These are phyloP conservation scores for Ophidiomyces ophidiicola DNA, from an alignment of 2,329 filamentous ascomycete genomes.

Conservation along the genomic window DNA sequence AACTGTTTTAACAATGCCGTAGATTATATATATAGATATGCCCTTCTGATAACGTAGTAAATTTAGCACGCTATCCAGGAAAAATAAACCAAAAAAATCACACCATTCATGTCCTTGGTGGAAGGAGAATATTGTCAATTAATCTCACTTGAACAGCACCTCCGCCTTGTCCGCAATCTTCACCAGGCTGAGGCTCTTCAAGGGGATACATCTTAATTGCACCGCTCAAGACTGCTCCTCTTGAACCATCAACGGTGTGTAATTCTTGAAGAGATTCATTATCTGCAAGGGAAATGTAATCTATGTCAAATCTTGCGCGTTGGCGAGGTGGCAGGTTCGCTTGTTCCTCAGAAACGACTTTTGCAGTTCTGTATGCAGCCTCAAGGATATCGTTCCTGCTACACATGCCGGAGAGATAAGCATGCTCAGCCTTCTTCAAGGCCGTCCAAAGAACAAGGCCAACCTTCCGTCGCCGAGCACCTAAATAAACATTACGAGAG, in stretches of 20 bases:
- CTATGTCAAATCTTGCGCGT: conserved; percentile 65
- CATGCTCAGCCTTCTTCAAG: conserved; percentile 56
- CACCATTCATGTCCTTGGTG: conserved; percentile 21
- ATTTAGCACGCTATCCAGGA: too few species aligned
- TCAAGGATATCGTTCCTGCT: conserved; percentile 57
- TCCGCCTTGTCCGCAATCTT: conserved; percentile 59
- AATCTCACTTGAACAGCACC: conserved; percentile 67
- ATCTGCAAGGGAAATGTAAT: conserved; percentile 86
- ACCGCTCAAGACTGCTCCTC: conserved; percentile 75
- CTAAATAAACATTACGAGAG: conserved; percentile 87
- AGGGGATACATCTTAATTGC: conserved; percentile 82
- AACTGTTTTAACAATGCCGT: too few species aligned
- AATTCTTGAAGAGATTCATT: conserved; percentile 73
- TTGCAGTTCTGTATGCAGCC: conserved; percentile 52
- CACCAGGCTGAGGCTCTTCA: conserved; percentile 54
- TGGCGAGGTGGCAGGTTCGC: conserved; percentile 45
- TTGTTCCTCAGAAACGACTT: conserved; percentile 49
- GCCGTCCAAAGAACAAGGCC: conserved; percentile 61
- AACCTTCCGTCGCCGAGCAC: conserved; percentile 55
- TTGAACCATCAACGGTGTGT: conserved; percentile 52
- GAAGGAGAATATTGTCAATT: conserved; percentile 83
- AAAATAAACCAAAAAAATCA: neutral
- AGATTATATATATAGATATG: too few species aligned
- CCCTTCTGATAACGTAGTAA: too few species aligned
- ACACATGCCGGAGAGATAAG: conserved; percentile 45